Evolutionary conservation across 2,329 filamentous ascomycete species (phyloP).

Genomic region (Cercospora zeae-maydis): DNA sequence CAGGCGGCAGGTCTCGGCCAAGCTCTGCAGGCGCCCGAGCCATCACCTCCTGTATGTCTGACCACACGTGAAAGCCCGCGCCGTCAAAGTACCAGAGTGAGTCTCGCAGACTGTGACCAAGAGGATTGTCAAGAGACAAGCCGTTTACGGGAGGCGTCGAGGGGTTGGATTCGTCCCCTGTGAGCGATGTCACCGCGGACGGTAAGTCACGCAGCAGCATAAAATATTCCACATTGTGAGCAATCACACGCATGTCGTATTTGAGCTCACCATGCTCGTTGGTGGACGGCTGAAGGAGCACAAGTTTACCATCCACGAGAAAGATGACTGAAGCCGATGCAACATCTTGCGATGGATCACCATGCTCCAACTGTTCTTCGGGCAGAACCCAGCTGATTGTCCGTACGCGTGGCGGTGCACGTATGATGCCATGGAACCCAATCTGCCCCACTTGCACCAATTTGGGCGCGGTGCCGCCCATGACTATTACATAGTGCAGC

Average conservation of each 20-base stretch:
- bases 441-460: slow-evolving; percentile 96
- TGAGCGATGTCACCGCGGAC: slow-evolving; percentile 24
- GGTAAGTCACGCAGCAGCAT: slow-evolving; percentile 81
- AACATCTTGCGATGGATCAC: slow-evolving; percentile 93
- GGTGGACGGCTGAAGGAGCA: slow-evolving; percentile 80
- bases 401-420: slow-evolving; percentile 86
- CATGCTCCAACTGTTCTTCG: slow-evolving; percentile 81
- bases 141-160: slow-evolving; percentile 20
- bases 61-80: slow-evolving; percentile 79
- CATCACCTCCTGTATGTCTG: slow-evolving; percentile 80
- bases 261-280: slow-evolving; percentile 82
- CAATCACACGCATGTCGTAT: slow-evolving; percentile 97
- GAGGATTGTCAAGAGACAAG: slow-evolving; percentile 23
- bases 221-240: slow-evolving; percentile 94
- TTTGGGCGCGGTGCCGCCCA: slow-evolving; percentile 62
- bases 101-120: slow-evolving; percentile 62
- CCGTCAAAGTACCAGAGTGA: slow-evolving; percentile 96
- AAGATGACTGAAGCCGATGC: slow-evolving; percentile 90
- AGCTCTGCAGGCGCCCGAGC: slow-evolving; percentile 64
- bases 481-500: slow-evolving; percentile 86
- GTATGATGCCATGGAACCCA: slow-evolving; percentile 91
- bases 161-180: slow-evolving; percentile 16
- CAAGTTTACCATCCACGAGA: slow-evolving; percentile 94
- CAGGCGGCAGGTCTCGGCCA: slow-evolving; percentile 65
- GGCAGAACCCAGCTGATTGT: slow-evolving; percentile 95